phyloP scores from a whole-genome alignment of 2,329 filamentous ascomycete species.

The Diaporthe citriasiana region DNA sequence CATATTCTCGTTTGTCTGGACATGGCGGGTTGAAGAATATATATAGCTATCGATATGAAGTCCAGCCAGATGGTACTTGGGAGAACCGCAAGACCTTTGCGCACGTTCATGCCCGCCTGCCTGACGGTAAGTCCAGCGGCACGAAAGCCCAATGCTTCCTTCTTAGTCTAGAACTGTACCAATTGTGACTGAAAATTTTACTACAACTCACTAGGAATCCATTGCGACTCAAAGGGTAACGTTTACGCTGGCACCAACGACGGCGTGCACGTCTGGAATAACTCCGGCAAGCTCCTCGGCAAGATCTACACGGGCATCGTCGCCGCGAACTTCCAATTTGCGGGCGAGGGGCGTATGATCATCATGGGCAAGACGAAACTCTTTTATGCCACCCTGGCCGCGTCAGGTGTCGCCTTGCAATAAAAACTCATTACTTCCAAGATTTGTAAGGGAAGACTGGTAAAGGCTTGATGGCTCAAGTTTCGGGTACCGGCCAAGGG shows the following conservation, averaged over 20 bases:
- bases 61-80: constrained; percentile 60
- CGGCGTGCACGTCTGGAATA: constrained; percentile 64
- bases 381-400: constrained; percentile 51
- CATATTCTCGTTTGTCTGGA: accelerated
- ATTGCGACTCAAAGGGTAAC: constrained; percentile 65
- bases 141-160: neutral
- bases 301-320: constrained; percentile 68
- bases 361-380: constrained; percentile 54
- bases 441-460: too few relatives aligned
- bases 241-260: constrained; percentile 66
- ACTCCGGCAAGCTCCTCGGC: constrained; percentile 61
- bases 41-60: constrained; percentile 62
- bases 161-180: too few relatives aligned
- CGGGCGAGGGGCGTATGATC: constrained; percentile 53
- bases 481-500: neutral
- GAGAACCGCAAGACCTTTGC: constrained; percentile 69
- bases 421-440: neutral
- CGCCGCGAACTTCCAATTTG: constrained; percentile 62
- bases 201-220: constrained; percentile 64
- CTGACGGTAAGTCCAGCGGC: constrained; percentile 65
- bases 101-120: constrained; percentile 65
- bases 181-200: constrained; percentile 50
- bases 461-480: neutral
- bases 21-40: constrained; percentile 7
- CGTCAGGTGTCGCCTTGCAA: constrained; percentile 36